Evolutionary conservation across 2,329 filamentous ascomycete genomes (phyloP).

Genomic region (Volutella citrinella): DNA sequence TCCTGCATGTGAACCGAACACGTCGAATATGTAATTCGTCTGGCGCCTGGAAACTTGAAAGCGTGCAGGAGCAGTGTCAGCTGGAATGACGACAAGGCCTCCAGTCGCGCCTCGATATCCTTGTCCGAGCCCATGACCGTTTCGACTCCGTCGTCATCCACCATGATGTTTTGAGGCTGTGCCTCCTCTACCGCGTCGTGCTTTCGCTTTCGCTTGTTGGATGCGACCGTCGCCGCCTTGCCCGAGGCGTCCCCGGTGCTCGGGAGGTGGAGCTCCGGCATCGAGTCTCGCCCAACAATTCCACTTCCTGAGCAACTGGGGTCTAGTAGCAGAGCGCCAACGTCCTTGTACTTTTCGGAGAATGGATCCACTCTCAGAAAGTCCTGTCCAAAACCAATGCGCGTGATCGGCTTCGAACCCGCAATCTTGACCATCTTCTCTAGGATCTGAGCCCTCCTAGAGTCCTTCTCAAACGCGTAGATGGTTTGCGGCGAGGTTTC

Average conservation of each 20-base stretch:
- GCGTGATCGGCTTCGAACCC: constrained; percentile 64
- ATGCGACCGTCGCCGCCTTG: constrained; percentile 15
- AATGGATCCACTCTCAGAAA: constrained; percentile 74
- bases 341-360: constrained; percentile 59
- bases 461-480: constrained; percentile 78
- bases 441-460: constrained; percentile 67
- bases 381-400: constrained; percentile 71
- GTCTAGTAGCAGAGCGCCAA: constrained; percentile 82
- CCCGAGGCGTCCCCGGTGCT: constrained; percentile 23
- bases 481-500: constrained; percentile 45
- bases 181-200: constrained; percentile 34
- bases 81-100: constrained; percentile 78
- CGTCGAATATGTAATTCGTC: constrained; percentile 84
- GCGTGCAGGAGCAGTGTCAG: constrained; percentile 79
- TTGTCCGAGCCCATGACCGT: constrained; percentile 50
- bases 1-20: constrained; percentile 86
- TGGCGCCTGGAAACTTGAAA: constrained; percentile 73
- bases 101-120: constrained; percentile 62
- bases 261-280: constrained; percentile 64
- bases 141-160: constrained; percentile 59
- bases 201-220: constrained; percentile 44
- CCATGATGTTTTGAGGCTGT: constrained; percentile 35
- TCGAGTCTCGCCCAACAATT: constrained; percentile 84
- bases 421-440: constrained; percentile 81
- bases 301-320: constrained; percentile 95